Conservation (phyloP, 2,329 filamentous ascomycete species). For the Nemania bipapillata region DNA sequence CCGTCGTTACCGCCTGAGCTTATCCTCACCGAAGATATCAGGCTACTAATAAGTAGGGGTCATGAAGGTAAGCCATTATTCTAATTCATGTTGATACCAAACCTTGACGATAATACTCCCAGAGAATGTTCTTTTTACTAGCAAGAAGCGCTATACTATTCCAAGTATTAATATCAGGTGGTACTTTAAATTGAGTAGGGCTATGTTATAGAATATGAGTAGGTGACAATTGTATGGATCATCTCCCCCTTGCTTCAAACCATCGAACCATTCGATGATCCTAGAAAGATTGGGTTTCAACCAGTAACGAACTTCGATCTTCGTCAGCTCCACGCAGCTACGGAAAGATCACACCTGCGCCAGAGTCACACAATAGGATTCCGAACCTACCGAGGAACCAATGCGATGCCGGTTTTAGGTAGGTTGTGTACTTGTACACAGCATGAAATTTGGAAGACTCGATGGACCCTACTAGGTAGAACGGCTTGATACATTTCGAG, state of each 20-base stretch:
- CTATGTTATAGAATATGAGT: constrained; percentile 19
- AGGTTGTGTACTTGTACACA: background rate
- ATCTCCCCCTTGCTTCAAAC: constrained; percentile 21
- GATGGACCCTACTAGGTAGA: no score
- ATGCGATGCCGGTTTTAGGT: constrained; percentile 9
- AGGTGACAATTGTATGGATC: background rate
- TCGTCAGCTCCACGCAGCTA: constrained; percentile 20
- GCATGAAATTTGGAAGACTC: constrained; percentile 6
- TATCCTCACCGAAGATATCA: background rate
- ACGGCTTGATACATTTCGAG: background rate
- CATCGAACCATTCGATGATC: constrained; percentile 26
- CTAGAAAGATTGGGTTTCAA: constrained; percentile 15
- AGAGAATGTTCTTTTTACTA: background rate
- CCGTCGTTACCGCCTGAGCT: background rate
- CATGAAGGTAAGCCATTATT: background rate
- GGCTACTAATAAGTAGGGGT: background rate
- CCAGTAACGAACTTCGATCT: constrained; percentile 13
- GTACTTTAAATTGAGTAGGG: constrained; percentile 18
- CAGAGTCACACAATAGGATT: constrained; percentile 39
- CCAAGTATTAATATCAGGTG: constrained; percentile 20
- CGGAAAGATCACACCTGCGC: constrained; percentile 32
- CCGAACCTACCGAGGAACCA: constrained; percentile 45
- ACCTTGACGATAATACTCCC: background rate
- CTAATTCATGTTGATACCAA: background rate
- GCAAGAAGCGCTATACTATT: constrained; percentile 21